These are phyloP conservation scores for Cercospora sesami DNA, from an alignment of 2,329 filamentous ascomycete species.

Conservation along the genomic window DNA sequence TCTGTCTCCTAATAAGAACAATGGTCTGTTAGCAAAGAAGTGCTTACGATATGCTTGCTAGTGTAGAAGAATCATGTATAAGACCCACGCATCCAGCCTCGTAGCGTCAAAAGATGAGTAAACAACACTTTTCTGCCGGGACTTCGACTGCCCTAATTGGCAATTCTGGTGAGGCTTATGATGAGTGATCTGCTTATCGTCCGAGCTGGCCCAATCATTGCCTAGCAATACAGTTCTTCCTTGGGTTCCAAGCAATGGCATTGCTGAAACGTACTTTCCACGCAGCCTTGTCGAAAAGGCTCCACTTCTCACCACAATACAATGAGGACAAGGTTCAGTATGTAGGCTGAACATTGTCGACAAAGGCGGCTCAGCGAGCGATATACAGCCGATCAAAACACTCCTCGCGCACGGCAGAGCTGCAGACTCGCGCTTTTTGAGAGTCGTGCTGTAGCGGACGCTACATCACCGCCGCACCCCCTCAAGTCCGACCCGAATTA, in stretches of 20 bases:
- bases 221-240: neutral
- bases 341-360: neutral
- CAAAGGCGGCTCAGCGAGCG: neutral
- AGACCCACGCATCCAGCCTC: too few relatives aligned
- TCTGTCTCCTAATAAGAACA: too few relatives aligned
- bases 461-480: neutral
- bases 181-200: neutral
- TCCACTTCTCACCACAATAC: neutral
- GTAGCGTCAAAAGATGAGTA: too few relatives aligned
- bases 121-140: neutral
- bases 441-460: neutral
- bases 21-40: too few relatives aligned
- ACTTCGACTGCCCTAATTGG: neutral
- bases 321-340: neutral
- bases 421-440: neutral
- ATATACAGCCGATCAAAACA: neutral
- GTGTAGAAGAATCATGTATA: too few relatives aligned
- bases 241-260: neutral
- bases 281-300: neutral
- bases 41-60: too few relatives aligned
- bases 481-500: neutral
- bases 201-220: neutral
- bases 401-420: neutral
- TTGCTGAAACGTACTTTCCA: neutral
- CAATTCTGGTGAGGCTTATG: neutral